A percentile compares a stretch with the other conserved stretches of the same genome.
phyloP scores from a whole-genome alignment of 78 protist species.

The Planoprotostelium fungivorum region DNA sequence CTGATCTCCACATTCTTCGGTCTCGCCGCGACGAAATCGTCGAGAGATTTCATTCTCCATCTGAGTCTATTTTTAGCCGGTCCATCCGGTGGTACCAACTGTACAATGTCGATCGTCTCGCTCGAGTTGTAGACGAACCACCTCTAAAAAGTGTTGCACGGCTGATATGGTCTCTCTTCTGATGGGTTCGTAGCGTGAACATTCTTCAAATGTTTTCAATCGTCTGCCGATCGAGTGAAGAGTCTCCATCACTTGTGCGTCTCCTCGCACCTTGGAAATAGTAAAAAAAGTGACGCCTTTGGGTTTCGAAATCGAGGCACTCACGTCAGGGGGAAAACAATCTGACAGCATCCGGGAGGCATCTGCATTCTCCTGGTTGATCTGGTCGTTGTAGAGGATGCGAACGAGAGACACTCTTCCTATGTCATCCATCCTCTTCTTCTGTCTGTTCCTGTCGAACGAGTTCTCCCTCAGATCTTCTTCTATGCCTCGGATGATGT shows the following conservation, averaged over 20 bases:
- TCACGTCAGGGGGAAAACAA: background rate
- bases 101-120: too few species aligned
- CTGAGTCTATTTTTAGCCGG: conserved; percentile 1
- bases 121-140: background rate
- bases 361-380: too few species aligned
- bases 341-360: background rate
- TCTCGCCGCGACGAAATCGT: background rate
- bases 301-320: background rate
- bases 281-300: background rate
- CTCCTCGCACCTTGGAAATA: background rate
- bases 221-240: background rate
- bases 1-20: background rate
- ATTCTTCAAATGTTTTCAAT: background rate
- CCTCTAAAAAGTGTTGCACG: background rate
- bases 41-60: background rate
- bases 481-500: background rate
- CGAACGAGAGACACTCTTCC: background rate
- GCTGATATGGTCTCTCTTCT: background rate
- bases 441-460: background rate
- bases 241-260: background rate
- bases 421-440: background rate
- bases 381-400: background rate
- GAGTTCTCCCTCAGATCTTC: background rate
- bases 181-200: background rate
- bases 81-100: background rate